These are phyloP conservation scores for Beauveria sp. DNA, from an alignment of 2,329 filamentous ascomycete genomes.

Conservation along the genomic window DNA sequence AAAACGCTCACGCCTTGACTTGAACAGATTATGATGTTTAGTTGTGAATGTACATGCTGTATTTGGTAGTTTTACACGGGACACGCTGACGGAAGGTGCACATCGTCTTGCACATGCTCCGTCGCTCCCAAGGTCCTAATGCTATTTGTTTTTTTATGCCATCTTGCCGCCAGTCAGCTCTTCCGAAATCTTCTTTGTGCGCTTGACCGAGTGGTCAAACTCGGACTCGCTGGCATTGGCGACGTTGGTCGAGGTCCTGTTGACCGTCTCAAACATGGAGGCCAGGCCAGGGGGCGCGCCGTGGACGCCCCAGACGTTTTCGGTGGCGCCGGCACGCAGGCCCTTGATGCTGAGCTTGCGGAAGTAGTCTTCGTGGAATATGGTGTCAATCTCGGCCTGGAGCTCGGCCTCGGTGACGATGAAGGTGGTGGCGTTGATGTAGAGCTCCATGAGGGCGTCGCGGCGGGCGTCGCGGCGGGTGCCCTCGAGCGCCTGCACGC, in stretches of 20 bases:
- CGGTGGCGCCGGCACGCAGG: constrained; percentile 26
- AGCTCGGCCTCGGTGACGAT: constrained; percentile 78
- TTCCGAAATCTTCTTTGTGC: constrained; percentile 50
- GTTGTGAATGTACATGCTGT: constrained; percentile 9
- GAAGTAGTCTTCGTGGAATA: constrained; percentile 63
- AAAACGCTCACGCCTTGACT: not conserved
- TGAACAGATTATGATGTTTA: not conserved
- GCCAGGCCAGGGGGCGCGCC: constrained; percentile 37
- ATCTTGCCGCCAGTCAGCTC: constrained; percentile 54
- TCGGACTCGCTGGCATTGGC: constrained; percentile 31
- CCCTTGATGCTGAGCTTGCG: constrained; percentile 25
- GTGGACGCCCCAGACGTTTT: constrained; percentile 46
- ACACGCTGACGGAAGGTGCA: not conserved
- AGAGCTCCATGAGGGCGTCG: constrained; percentile 75
- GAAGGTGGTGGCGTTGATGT: constrained; percentile 80
- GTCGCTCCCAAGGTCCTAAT: not conserved
- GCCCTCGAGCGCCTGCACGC: constrained; percentile 32
- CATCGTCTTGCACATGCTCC: constrained; percentile 4
- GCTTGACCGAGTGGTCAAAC: constrained; percentile 36
- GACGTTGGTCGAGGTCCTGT: constrained; percentile 27
- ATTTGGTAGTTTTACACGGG: constrained; percentile 7
- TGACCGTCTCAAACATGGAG: constrained; percentile 34
- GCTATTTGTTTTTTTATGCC: constrained; percentile 21
- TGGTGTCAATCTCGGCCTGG: constrained; percentile 60
- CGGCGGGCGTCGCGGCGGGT: constrained; percentile 51